A percentile compares a stretch with the other conserved stretches of the same genome.
Conservation (phyloP, 805 yeast species). For the Yarrowia yakushimensis region DNA sequence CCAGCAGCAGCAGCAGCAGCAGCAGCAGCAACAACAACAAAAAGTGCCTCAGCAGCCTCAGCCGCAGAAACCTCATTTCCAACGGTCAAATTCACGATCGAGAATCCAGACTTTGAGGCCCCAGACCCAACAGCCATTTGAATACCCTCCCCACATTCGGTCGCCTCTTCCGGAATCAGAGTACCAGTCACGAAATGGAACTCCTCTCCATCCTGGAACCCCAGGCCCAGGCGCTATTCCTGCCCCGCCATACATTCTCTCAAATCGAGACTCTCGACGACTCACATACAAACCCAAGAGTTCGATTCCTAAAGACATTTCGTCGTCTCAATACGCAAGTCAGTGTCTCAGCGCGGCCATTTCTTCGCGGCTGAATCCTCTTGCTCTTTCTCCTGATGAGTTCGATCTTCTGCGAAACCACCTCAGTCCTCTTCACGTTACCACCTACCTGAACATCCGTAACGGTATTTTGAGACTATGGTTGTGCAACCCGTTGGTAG, state of each 20-base stretch:
- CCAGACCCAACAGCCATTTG: conserved; percentile 19
- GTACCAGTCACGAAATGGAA: conserved; percentile 19
- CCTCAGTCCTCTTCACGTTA: conserved; percentile 40
- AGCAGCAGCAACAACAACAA: conserved; percentile 15
- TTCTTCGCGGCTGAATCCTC: conserved; percentile 42
- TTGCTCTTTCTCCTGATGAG: conserved; percentile 39
- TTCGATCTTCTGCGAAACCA: conserved; percentile 38
- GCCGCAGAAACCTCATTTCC: conserved; percentile 16
- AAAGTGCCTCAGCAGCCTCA: not conserved
- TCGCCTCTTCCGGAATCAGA: conserved; percentile 23
- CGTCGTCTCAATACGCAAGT: conserved; percentile 38
- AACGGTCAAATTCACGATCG: conserved; percentile 12
- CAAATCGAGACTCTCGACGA: conserved; percentile 26
- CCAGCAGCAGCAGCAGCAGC: conserved; percentile 21
- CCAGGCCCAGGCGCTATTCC: conserved; percentile 29
- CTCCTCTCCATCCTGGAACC: not conserved
- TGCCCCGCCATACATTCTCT: conserved; percentile 31
- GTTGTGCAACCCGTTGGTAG: conserved; percentile 43
- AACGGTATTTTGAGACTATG: conserved; percentile 44
- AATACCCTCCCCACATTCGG: conserved; percentile 17
- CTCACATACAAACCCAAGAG: conserved; percentile 39
- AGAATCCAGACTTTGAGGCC: conserved; percentile 15
- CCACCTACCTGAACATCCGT: conserved; percentile 43
- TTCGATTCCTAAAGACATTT: conserved; percentile 41
- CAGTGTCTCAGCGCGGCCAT: conserved; percentile 43